Base-by-base conservation (phyloP, 2,329 filamentous ascomycete species). In the Botrytis squamosa region DNA sequence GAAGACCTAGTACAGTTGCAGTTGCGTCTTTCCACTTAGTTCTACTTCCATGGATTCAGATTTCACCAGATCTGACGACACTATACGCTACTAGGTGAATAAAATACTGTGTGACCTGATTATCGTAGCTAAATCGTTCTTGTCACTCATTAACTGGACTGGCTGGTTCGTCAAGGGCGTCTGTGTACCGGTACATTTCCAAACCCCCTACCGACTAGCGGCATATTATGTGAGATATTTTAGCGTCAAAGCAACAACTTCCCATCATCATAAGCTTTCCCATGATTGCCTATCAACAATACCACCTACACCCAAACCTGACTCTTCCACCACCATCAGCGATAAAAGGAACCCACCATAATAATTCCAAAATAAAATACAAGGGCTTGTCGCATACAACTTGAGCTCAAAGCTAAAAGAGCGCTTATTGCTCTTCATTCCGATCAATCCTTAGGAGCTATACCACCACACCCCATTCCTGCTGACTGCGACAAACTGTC, bases 401-500 rank as follows among this genome's bases (percentile, higher is more conserved):
- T 40, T 8, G 14, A 49, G 9, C 36, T n/a, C 40, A 67, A 40
- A 29, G 46, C 33, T 40, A n/a, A 18, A 36, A 40, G n/a, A 33
- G 65, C 65, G 52, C 46, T 55, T 33, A 22, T 22, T 40, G 29
- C 33, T 57, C 44, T 33, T 66, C 70, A 71, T 71, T 65, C 70
- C 70, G 60, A 57, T 40, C 70, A 25, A 33, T 65, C 60, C 33
- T 42, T 18, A 57, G 40, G 33, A 65, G 42, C 59, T 55, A 66
- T 29, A 74, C 60, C 57, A 62, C 74, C 57, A 62, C 74, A 16
- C 59, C 52, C 68, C 66, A 64, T 75, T 70, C 38, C 42, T 52
- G 52, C 60, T 71, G 70, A 71, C 59, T 71, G 36, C 60, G 59
- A 40, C 63, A 63, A 73, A 67, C 71, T 62, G 67, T 73, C 57